Evolutionary conservation across 768 basidiomycete genomes (phyloP), one percentile per base, ranked within the genome.

Genomic region (Naganishia antarctica): DNA sequence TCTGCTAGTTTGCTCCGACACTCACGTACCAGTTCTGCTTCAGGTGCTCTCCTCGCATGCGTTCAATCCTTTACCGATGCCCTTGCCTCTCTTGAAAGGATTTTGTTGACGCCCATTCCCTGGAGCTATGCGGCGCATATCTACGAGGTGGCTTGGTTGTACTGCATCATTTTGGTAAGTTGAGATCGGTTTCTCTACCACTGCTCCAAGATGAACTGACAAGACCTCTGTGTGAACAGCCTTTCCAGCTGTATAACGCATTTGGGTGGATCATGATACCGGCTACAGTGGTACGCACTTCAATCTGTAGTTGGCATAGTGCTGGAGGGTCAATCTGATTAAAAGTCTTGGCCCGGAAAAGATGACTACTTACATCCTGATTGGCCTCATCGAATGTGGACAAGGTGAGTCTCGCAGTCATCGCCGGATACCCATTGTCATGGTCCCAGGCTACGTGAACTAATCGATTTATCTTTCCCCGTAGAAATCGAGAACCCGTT

Each of bases 261-360:
- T 76, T 76, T 58, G 71, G 71, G 12, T 76, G 73, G 71, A 63
- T 74, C 23, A 73, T 73, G n/a, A 70, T 76, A 21, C 75, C 75
- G 0, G 75, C 72, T 4, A 70, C 70, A 2, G 64, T 76, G 3
- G 73, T 74, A 57, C 63, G 73, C 66, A 8, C 25, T 37, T 16
- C 18, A 26, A 5, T 44, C 3, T 6, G 37, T 4, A 34, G 26
- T 12, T 5, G 15, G 28, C 32, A 28, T 23, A 25, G 31, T 8
- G 6, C n/a, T 26, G 5, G 11, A 25, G 26, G 23, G 51, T 45
- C 15, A 43, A 62, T 37, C 15, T 25, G 21, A 21, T 8, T 11
- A 8, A 18, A 47, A n/a, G 46, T 50, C 61, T 28, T 32, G 25
- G 23, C 26, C 21, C 16, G 13, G 6, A 44, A 7, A 26, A 74